Base-by-base conservation (phyloP, 306 rosid genomes). In the Heteromeles arbutifolia region DNA sequence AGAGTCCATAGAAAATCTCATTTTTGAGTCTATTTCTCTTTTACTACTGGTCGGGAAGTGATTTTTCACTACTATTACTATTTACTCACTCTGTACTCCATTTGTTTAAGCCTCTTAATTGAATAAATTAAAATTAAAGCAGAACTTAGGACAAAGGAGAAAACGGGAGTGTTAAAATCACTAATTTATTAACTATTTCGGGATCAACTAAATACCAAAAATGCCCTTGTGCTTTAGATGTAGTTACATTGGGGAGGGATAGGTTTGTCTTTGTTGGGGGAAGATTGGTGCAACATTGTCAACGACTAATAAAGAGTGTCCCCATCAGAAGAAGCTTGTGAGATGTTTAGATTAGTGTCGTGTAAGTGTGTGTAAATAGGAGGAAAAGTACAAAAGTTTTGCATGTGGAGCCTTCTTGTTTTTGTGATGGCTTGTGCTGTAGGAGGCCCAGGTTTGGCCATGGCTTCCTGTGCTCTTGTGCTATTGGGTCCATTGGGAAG, bases 361-460 rank as follows among this genome's bases (percentile, higher is more conserved):
- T 53, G 76, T 65, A 31, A 71, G 88, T 79, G 81, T 56, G 74
- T 69, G 58, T 63, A 82, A 57, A 72, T 68, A 69, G 78, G 73
- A 34, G 65, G 37, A 1, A 39, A 9, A 61, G 3, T 17, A 11
- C 25, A 13, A 29, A 65, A 31, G 39, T 8, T 48, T 48, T 18
- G 80, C 64, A 64, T 71, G 70, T 71, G 77, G 74, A 80, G 57
- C 39, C 29, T 34, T 57, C 3, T 72, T 45, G 43, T 22, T 43
- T 4, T 63, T 19, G 41, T 59, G 31, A 15, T 57, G 24, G 58
- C 70, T 76, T 41, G 66, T 26, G 22, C 50, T 4, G 48, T 1
- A 6, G 65, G 56, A 79, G 66, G 58, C 68, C 65, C 43, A 25
- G 41, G 45, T 5, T 10, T 26, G 28, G 56, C 69, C 82, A 77